Evolutionary conservation across 768 basidiomycete genomes (phyloP).

Genomic region (Gyrodon lividus): DNA sequence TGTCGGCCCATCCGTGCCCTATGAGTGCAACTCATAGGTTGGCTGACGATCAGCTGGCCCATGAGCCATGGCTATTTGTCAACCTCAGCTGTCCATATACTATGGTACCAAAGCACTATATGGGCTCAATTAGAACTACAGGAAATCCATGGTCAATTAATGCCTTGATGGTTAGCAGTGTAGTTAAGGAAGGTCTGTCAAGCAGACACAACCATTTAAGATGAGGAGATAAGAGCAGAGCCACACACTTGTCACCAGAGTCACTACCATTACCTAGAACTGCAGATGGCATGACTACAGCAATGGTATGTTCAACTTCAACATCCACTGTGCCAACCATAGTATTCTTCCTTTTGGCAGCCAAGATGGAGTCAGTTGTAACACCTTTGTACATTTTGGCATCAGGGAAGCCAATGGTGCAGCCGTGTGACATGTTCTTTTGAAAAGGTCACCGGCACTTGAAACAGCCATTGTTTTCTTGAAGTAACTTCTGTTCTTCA

Average conservation of each 20-base stretch:
- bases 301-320: neutral
- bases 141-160: no score
- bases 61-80: no score
- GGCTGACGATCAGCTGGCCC: no score
- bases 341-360: neutral
- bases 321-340: neutral
- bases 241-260: conserved; percentile 7
- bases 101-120: no score
- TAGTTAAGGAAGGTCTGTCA: neutral
- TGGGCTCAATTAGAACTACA: no score
- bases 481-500: conserved; percentile 11
- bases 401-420: conserved; percentile 20
- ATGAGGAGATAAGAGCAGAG: conserved; percentile 4
- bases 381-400: conserved; percentile 13
- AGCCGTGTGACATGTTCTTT: conserved; percentile 12
- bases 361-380: conserved; percentile 4
- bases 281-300: conserved; percentile 1
- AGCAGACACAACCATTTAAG: conserved; percentile 13
- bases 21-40: no score
- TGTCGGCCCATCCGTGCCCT: no score
- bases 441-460: conserved; percentile 23
- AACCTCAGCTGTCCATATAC: no score
- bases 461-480: no score
- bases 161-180: conserved; percentile 3
- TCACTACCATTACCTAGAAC: conserved; percentile 10